Base-by-base conservation (phyloP, 2,329 filamentous ascomycete genomes). In the Colletotrichum navitas region DNA sequence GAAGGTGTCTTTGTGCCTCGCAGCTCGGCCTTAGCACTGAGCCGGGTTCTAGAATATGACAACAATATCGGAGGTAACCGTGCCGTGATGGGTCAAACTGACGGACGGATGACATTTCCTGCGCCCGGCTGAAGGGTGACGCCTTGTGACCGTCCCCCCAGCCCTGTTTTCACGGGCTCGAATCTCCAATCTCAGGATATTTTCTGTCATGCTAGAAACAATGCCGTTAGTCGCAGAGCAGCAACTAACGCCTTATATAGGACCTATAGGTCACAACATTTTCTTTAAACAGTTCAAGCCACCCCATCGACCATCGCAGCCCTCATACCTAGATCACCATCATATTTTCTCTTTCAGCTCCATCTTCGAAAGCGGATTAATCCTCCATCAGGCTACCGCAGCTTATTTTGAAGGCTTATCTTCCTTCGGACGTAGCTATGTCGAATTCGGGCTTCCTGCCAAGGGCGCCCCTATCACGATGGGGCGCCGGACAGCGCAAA, bases 391-490 rank as follows among this genome's bases (percentile, higher is more conserved):
- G 4, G 8, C 32, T n/a, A 29, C 12, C 24, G 11, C 24, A 14
- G 10, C 59, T n/a, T 16, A 11, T 12, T 39, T 26, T 7, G 2
- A 43, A 18, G n/a, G 8, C n/a, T n/a, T 6, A 11, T 18, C 26
- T 55, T 11, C 2, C 12, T 5, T n/a, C 1, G 21, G 8, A 11
- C 6, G 2, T 14, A 18, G 21, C 24, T 5, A 72, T 72, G 69
- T 54, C 65, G 36, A 26, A 54, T 29, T 55, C 56, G 34, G 43
- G 36, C 24, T 26, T 54, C 10, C 56, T 36, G 29, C 26, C 54
- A 45, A 51, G 69, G 29, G 63, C 65, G 41, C 60, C 69, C 1
- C 54, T 72, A 5, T 69, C 54, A 21, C 59, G 54, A 55, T 72
- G 69, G 69, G 29, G 34, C 24, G 54, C 52, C 26, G 65, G 29